phyloP scores from a whole-genome alignment of 1,284 basidiomycete species.

The Coniferiporia sulphurascens region DNA sequence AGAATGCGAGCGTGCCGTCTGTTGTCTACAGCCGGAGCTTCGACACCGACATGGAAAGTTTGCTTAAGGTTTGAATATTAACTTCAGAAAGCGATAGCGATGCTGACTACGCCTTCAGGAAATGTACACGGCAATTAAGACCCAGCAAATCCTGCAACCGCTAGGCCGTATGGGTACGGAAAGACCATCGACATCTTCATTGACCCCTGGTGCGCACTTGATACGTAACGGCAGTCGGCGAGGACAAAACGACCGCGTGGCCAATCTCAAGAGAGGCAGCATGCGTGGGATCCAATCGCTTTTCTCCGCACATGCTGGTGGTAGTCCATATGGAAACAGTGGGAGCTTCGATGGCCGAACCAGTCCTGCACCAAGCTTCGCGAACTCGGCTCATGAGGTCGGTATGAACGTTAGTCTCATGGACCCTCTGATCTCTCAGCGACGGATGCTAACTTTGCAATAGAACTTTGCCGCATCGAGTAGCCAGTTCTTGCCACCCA shows the following conservation, averaged over 20 bases:
- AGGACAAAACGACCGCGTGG: conserved; percentile 61
- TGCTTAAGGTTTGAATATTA: conserved; percentile 64
- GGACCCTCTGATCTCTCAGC: conserved; percentile 1
- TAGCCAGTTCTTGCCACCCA: conserved; percentile 61
- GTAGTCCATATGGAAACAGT: conserved; percentile 74
- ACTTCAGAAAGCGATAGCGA: conserved; percentile 15
- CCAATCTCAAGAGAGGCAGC: conserved; percentile 83
- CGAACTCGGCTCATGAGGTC: conserved; percentile 83
- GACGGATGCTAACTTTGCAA: conserved; percentile 16
- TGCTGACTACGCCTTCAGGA: conserved; percentile 50
- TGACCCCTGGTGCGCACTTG: conserved; percentile 45
- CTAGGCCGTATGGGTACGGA: conserved; percentile 37
- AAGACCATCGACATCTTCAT: conserved; percentile 49
- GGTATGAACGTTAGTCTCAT: conserved; percentile 11
- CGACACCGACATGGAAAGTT: conserved; percentile 80
- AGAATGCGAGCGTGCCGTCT: conserved; percentile 30
- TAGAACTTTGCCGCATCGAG: conserved; percentile 34
- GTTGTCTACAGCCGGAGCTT: conserved; percentile 60
- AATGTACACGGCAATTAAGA: conserved; percentile 90
- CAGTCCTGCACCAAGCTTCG: conserved; percentile 85
- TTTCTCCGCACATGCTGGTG: conserved; percentile 50
- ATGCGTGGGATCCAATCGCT: conserved; percentile 83
- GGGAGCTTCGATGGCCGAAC: conserved; percentile 79
- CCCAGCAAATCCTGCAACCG: conserved; percentile 87
- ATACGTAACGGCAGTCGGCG: conserved; percentile 66